Conservation (phyloP, 805 yeast genomes). For the Lachancea nothofagi region DNA sequence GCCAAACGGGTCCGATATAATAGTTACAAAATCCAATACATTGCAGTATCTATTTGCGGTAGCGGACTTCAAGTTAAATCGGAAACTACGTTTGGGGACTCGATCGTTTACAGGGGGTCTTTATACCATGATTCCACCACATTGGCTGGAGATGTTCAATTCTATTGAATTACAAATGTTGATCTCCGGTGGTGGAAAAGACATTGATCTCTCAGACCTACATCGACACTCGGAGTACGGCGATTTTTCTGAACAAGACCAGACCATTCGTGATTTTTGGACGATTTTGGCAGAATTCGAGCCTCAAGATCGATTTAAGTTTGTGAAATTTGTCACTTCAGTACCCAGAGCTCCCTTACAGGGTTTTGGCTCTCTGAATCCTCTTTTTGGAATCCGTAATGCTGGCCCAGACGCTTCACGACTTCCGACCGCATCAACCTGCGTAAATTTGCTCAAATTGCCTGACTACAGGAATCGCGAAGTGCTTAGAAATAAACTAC, state of each 20-base stretch:
- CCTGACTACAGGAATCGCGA: constrained; percentile 73
- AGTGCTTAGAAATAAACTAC: constrained; percentile 52
- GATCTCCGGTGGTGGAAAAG: constrained; percentile 72
- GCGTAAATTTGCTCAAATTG: constrained; percentile 78
- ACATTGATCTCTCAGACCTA: constrained; percentile 68
- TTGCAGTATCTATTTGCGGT: constrained; percentile 70
- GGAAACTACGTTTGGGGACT: constrained; percentile 51
- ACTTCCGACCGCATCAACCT: constrained; percentile 89
- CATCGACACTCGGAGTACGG: constrained; percentile 56
- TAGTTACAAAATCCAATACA: constrained; percentile 57
- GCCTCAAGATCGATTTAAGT: constrained; percentile 53
- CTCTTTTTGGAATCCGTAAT: constrained; percentile 74
- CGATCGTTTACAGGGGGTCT: constrained; percentile 63
- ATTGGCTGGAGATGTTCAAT: constrained; percentile 82
- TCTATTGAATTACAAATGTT: constrained; percentile 76
- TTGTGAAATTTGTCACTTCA: constrained; percentile 86
- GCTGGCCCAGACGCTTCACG: constrained; percentile 52
- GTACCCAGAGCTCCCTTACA: constrained; percentile 86
- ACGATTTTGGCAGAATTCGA: constrained; percentile 64
- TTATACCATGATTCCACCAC: constrained; percentile 56
- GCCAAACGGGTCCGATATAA: constrained; percentile 49
- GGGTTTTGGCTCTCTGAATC: constrained; percentile 72
- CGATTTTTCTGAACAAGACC: constrained; percentile 50
- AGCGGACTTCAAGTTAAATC: constrained; percentile 74
- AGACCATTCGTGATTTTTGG: constrained; percentile 68